Percentiles rank a stretch among this genome's conserved stretches.
Conservation (phyloP, 2,329 filamentous ascomycete genomes). For the Nemania bipapillata region DNA sequence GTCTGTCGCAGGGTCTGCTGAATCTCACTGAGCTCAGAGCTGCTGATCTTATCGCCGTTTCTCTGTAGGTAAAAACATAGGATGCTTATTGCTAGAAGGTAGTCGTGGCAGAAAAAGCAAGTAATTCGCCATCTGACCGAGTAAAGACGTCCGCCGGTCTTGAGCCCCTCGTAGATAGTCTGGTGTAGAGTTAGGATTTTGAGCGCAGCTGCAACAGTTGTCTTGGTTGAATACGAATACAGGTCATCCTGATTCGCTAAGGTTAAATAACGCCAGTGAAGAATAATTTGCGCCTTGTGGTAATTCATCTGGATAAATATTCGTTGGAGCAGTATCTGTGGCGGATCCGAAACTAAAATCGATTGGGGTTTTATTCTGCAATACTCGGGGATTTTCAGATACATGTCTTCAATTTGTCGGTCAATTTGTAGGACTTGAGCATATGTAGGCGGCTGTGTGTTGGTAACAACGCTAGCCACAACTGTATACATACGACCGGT, state of each 20-base stretch:
- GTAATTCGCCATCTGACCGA: constrained; percentile 36
- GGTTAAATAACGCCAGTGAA: constrained; percentile 49
- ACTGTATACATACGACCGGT: constrained; percentile 35
- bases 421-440: constrained; percentile 43
- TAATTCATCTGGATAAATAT: constrained; percentile 48
- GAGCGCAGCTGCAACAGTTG: constrained; percentile 35
- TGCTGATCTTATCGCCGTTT: constrained; percentile 33
- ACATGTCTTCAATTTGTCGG: constrained; percentile 41
- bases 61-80: constrained; percentile 36
- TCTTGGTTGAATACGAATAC: constrained; percentile 44
- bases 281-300: constrained; percentile 48
- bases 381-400: constrained; percentile 41
- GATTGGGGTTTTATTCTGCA: constrained; percentile 38
- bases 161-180: constrained; percentile 35
- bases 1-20: constrained; percentile 33
- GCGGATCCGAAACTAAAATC: constrained; percentile 42
- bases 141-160: constrained; percentile 33
- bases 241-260: constrained; percentile 33
- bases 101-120: constrained; percentile 37
- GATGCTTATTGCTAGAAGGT: constrained; percentile 35
- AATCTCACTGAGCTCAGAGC: constrained; percentile 28
- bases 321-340: constrained; percentile 46
- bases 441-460: constrained; percentile 37
- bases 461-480: constrained; percentile 39
- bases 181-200: constrained; percentile 36